Evolutionary conservation across 805 yeast genomes (phyloP).

Genomic region (Teunomyces kruisii): DNA sequence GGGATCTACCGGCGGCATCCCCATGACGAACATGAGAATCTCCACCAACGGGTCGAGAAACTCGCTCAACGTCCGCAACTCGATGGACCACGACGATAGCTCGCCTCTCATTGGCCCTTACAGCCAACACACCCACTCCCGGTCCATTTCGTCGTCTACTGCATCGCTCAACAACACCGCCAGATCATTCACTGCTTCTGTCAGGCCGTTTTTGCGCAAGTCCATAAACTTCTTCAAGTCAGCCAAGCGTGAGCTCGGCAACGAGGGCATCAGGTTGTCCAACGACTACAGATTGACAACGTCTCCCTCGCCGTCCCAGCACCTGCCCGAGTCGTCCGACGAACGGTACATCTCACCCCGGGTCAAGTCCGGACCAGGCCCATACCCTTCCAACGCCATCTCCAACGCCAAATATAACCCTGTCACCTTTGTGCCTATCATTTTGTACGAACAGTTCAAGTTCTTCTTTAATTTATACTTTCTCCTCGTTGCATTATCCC

Average conservation of each 20-base stretch:
- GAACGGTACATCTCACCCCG: slow-evolving; percentile 44
- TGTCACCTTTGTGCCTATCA: slow-evolving; percentile 80
- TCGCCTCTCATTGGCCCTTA: slow-evolving; percentile 28
- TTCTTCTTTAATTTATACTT: slow-evolving; percentile 94
- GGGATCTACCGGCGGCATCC: slow-evolving; percentile 27
- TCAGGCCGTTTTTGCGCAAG: slow-evolving; percentile 10
- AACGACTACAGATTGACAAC: slow-evolving; percentile 5
- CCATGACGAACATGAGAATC: slow-evolving; percentile 24
- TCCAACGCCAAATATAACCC: slow-evolving; percentile 95
- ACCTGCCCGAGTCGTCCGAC: slow-evolving; percentile 5
- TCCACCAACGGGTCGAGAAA: not conserved
- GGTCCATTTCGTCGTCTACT: slow-evolving; percentile 21
- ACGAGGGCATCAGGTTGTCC: slow-evolving; percentile 18
- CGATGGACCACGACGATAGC: slow-evolving; percentile 21
- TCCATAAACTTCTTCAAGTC: slow-evolving; percentile 18
- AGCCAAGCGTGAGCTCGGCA: slow-evolving; percentile 27
- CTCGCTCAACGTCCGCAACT: not conserved
- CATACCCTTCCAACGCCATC: slow-evolving; percentile 62
- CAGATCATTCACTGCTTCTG: slow-evolving; percentile 10
- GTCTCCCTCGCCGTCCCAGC: not conserved
- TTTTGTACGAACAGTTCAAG: slow-evolving; percentile 93
- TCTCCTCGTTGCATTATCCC: slow-evolving; percentile 89
- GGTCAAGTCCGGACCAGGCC: slow-evolving; percentile 22
- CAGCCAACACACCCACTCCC: slow-evolving; percentile 12
- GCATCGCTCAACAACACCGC: slow-evolving; percentile 14